Percentiles rank a stretch among this genome's conserved stretches.
phyloP scores from a whole-genome alignment of 805 yeast species.

The Pichia membranifaciens region DNA sequence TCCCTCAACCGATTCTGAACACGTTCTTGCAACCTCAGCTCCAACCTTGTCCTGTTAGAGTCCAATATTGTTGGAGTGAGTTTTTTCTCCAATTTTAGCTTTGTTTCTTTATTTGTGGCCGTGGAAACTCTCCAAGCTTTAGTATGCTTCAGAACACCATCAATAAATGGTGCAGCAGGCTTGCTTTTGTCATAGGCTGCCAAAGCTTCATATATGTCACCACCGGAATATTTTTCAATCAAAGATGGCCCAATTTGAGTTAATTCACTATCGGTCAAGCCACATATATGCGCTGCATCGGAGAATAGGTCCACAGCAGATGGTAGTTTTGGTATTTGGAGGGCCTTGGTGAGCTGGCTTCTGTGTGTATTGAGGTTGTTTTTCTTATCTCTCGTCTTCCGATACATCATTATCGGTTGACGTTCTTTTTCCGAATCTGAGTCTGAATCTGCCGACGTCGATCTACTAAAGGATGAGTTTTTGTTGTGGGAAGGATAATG shows the following conservation, averaged over 20 bases:
- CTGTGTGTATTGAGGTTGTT: not conserved
- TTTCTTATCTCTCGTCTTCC: not conserved
- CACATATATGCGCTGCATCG: conserved; percentile 12
- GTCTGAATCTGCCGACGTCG: not conserved
- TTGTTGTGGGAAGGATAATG: conserved; percentile 37
- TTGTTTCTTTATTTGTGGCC: not conserved
- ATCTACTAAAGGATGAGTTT: conserved; percentile 7
- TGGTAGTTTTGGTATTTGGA: conserved; percentile 9
- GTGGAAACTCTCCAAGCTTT: conserved; percentile 9
- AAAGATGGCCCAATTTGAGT: conserved; percentile 8
- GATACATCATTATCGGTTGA: conserved; percentile 8
- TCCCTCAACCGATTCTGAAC: conserved; percentile 31
- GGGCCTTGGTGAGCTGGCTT: not conserved
- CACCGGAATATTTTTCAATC: conserved; percentile 10
- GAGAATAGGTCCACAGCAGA: conserved; percentile 8
- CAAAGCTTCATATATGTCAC: conserved; percentile 8
- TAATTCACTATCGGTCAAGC: conserved; percentile 10
- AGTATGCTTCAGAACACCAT: conserved; percentile 5
- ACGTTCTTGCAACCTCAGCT: conserved; percentile 42
- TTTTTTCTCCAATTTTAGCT: not conserved
- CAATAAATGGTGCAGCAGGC: not conserved
- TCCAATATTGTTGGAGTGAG: conserved; percentile 4
- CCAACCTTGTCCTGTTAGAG: conserved; percentile 44
- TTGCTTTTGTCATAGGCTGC: not conserved
- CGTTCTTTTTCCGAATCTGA: not conserved